Evolutionary conservation across 306 rosid species (phyloP), one percentile per base, ranked within the genome.

Genomic region (Pachyrhizus erosus): DNA sequence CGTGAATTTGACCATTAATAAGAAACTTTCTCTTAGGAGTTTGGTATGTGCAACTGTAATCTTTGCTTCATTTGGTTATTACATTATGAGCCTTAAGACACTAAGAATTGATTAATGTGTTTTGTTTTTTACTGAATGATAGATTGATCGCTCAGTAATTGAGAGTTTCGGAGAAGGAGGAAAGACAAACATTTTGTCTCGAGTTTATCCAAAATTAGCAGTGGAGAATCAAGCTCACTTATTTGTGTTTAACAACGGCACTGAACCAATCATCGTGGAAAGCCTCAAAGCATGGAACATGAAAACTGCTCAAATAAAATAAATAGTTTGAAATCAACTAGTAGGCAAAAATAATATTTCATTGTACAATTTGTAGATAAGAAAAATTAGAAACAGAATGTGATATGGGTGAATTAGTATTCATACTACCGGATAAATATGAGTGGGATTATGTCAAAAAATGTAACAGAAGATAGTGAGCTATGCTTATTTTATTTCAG

Each of bases 121-220:
- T 18, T 18, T 7, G 0, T 1, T n/a, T 3, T 64, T 34, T 37
- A 70, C 7, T 71, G 18, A 9, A 69, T 69, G n/a, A 0, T 85
- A 96, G 99, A 92, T 93, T 82, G 99, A 96, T 88, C 97, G 92
- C 51, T 96, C 98, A 0, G 94, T 93, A 2, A 97, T 96, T 69
- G 97, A 93, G 58, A 96, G 91, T 69, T 93, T 88, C 62, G 99
- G 92, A 73, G 94, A 73, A 6, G 91, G 90, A 80, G 99, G 97
- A 8, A 93, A 84, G 85, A 91, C 98, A 61, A 88, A 90, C 84
- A 91, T 96, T 13, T 82, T 91, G 39, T 87, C 97, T 0, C 91
- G 99, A 76, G 96, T 93, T 62, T 96, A 93, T 83, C 99, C 99
- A 4, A 58, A 17, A 2, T 42, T 86, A 9, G 98, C 98, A 5